Percentiles rank a stretch among this genome's conserved stretches.
phyloP scores from a whole-genome alignment of 1,284 basidiomycete genomes.

The Cutaneotrichosporon cutaneum region DNA sequence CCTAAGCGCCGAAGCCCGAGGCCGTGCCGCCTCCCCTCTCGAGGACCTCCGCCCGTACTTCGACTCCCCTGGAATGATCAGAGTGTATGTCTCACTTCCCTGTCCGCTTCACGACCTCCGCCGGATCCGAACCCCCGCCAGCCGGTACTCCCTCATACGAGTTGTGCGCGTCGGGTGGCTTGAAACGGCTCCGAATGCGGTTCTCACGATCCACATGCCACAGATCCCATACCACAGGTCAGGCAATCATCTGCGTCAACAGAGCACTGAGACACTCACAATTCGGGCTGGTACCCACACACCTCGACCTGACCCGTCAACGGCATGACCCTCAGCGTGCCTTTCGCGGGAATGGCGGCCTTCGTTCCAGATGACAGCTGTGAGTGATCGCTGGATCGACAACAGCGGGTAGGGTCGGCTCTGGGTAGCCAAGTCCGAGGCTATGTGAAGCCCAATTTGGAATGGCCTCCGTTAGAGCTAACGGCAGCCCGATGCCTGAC shows the following conservation, averaged over 20 bases:
- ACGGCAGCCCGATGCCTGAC: constrained; percentile 26
- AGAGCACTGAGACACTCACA: neutral
- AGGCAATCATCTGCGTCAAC: too few relatives aligned
- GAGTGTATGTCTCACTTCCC: too few relatives aligned
- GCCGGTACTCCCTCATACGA: too few relatives aligned
- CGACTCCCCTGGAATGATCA: too few relatives aligned
- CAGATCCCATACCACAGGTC: too few relatives aligned
- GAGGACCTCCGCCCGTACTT: constrained; percentile 22
- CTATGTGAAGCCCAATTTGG: neutral
- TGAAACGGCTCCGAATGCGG: too few relatives aligned
- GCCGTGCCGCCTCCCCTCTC: constrained; percentile 25
- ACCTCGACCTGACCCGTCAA: constrained; percentile 43
- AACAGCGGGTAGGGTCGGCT: neutral
- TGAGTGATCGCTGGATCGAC: constrained; percentile 19
- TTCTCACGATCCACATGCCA: too few relatives aligned
- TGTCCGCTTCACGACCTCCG: too few relatives aligned
- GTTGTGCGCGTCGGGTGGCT: too few relatives aligned
- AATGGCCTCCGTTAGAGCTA: neutral
- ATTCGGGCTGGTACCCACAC: constrained; percentile 29
- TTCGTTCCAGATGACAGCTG: constrained; percentile 41
- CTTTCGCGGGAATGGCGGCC: constrained; percentile 38
- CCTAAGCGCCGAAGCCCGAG: constrained; percentile 24
- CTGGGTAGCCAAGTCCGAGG: neutral
- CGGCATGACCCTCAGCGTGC: constrained; percentile 42
- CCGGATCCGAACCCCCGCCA: too few relatives aligned